phyloP scores from a whole-genome alignment of 164 flowering plant genomes.

The Magnolia sinica region DNA sequence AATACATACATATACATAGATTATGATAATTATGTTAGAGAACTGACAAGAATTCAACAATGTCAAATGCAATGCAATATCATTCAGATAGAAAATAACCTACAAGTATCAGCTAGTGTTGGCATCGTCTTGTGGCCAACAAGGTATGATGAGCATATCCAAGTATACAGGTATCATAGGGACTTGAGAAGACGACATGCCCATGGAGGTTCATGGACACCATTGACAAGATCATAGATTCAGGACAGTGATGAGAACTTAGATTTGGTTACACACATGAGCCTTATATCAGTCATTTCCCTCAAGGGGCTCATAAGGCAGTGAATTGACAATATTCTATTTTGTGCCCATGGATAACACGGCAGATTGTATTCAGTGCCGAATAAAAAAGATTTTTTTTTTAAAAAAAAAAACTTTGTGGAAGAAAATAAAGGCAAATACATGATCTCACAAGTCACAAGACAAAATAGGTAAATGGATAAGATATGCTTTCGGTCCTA shows the following conservation, averaged over 20 bases:
- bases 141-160: background rate
- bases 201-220: background rate
- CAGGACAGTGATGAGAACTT: background rate
- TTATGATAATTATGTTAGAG: background rate
- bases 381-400: no score
- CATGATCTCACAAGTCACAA: background rate
- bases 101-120: background rate
- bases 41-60: background rate
- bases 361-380: background rate
- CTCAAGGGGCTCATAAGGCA: background rate
- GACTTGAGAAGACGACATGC: no score
- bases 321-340: background rate
- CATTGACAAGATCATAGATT: background rate
- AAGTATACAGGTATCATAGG: background rate
- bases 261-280: background rate
- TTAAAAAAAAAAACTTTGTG: background rate
- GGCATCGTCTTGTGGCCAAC: background rate
- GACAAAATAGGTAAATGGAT: background rate
- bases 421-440: background rate
- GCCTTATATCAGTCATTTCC: background rate
- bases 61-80: background rate
- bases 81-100: background rate
- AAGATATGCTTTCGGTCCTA: background rate
- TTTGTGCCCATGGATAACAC: background rate
- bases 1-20: background rate